These are phyloP conservation scores for Cercospora brassicicola DNA, from an alignment of 2,329 filamentous ascomycete genomes.

Conservation along the genomic window DNA sequence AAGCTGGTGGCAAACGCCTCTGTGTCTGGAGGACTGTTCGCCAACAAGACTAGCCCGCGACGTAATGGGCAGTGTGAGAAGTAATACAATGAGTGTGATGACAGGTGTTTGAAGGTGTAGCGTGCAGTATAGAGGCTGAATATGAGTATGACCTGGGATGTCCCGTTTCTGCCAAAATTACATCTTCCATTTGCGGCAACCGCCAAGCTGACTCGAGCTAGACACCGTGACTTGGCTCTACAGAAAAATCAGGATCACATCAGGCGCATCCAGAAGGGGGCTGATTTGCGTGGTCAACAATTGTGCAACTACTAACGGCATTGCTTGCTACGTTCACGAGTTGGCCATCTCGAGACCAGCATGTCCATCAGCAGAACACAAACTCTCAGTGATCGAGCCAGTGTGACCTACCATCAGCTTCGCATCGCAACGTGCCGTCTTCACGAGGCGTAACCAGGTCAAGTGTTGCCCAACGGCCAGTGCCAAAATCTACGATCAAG, in stretches of 20 bases:
- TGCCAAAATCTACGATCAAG: background rate
- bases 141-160: background rate
- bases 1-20: background rate
- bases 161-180: background rate
- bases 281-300: background rate
- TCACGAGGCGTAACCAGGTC: background rate
- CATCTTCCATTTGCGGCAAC: background rate
- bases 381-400: background rate
- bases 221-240: background rate
- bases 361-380: background rate
- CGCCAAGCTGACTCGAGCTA: background rate
- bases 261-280: background rate
- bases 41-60: background rate
- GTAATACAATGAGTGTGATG: background rate
- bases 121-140: background rate
- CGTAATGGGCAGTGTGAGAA: background rate
- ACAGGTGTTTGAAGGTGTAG: background rate
- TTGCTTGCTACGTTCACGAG: constrained; percentile 1
- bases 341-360: background rate
- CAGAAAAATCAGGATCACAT: background rate
- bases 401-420: background rate
- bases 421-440: background rate
- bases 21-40: background rate
- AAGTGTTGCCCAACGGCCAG: background rate
- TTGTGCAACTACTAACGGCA: background rate